phyloP scores from a whole-genome alignment of 2,329 filamentous ascomycete genomes.

The Aspergillus sp. region DNA sequence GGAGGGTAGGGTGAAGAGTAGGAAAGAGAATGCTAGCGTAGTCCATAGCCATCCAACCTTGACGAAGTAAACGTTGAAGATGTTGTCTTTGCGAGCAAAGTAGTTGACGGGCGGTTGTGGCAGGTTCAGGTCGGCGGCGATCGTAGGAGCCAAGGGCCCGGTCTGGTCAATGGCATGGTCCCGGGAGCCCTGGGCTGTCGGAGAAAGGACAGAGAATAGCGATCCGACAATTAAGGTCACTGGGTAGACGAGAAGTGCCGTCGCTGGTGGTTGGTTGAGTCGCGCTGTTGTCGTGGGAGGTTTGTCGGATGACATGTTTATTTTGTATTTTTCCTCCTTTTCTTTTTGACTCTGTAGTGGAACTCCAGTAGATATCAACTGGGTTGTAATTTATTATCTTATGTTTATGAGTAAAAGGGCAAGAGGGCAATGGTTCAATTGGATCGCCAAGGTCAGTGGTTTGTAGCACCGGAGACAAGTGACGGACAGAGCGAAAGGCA shows the following conservation, averaged over 20 bases:
- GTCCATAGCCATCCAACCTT: slow-evolving; percentile 96
- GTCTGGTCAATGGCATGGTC: slow-evolving; percentile 58
- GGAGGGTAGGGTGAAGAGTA: slow-evolving; percentile 67
- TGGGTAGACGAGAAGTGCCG: slow-evolving; percentile 71
- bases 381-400: not conserved
- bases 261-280: slow-evolving; percentile 8
- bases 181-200: slow-evolving; percentile 56
- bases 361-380: not conserved
- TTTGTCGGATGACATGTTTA: slow-evolving; percentile 11
- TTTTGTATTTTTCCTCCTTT: not conserved
- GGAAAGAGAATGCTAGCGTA: slow-evolving; percentile 68
- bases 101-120: slow-evolving; percentile 55
- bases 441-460: not conserved
- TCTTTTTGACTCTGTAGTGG: not conserved
- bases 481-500: not conserved
- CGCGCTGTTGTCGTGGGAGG: slow-evolving; percentile 7
- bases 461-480: not conserved
- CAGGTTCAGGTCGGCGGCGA: slow-evolving; percentile 28
- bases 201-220: slow-evolving; percentile 75
- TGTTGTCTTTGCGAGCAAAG: slow-evolving; percentile 89
- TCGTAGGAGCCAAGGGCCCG: slow-evolving; percentile 40
- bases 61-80: slow-evolving; percentile 91
- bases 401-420: not conserved
- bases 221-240: slow-evolving; percentile 76
- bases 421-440: not conserved